Percentiles rank a stretch among this genome's conserved stretches.
phyloP scores from a whole-genome alignment of 2,329 filamentous ascomycete genomes.

The Venturia asperata region DNA sequence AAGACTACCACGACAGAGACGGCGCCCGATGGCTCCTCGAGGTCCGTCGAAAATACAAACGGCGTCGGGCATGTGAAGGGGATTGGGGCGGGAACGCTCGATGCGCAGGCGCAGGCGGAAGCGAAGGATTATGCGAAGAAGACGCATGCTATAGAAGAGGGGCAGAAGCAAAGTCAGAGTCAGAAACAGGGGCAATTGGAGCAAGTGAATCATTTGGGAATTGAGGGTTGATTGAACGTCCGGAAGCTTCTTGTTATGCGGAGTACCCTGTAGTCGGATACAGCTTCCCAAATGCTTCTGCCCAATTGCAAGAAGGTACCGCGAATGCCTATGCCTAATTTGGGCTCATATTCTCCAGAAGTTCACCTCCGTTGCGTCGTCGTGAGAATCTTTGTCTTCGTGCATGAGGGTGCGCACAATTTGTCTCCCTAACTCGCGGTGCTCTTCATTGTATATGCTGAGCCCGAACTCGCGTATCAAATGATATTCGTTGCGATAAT shows the following conservation, averaged over 20 bases:
- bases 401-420: slow-evolving; percentile 30
- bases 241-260: not conserved
- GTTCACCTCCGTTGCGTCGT: not conserved
- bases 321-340: not conserved
- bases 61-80: slow-evolving; percentile 1
- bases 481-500: slow-evolving; percentile 30
- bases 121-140: not conserved
- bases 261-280: no score
- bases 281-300: not conserved
- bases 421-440: slow-evolving; percentile 31
- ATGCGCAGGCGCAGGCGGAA: slow-evolving; percentile 1
- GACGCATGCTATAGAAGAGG: not conserved
- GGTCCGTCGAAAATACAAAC: not conserved
- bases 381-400: not conserved
- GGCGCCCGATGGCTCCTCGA: slow-evolving; percentile 3
- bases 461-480: slow-evolving; percentile 30
- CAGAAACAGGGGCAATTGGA: not conserved
- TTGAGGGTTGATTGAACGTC: not conserved
- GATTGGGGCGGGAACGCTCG: not conserved
- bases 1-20: slow-evolving; percentile 16
- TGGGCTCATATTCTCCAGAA: not conserved
- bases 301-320: no score
- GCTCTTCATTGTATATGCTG: slow-evolving; percentile 33
- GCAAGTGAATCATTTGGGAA: slow-evolving; percentile 10
- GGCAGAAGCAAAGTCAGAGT: not conserved